A percentile compares a stretch with the other conserved stretches of the same genome.
Evolutionary conservation across 2,329 filamentous ascomycete species (phyloP).

Genomic region (Paracoccidioides brasiliensis): DNA sequence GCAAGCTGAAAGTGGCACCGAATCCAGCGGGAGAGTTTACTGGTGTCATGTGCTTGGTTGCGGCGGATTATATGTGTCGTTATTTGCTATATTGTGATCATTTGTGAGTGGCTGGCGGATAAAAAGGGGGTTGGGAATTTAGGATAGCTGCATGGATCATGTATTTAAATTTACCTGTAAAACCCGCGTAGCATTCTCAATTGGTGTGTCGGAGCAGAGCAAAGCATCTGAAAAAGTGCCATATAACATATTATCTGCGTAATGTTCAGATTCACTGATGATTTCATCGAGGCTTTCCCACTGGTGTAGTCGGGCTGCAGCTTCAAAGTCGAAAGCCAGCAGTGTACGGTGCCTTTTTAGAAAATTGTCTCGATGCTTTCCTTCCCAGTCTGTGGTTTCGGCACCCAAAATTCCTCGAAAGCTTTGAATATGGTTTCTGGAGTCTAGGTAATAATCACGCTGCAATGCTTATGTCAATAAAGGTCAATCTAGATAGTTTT

Average conservation of each 20-base stretch:
- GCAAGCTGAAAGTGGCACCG: conserved; percentile 62
- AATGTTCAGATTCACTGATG: conserved; percentile 33
- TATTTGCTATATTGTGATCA: conserved; percentile 37
- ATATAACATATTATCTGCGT: conserved; percentile 34
- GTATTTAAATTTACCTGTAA: conserved; percentile 28
- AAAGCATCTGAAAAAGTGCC: conserved; percentile 56
- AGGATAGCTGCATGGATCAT: background rate
- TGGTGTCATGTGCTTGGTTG: conserved; percentile 37
- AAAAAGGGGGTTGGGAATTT: background rate
- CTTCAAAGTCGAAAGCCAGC: conserved; percentile 68
- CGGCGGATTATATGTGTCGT: conserved; percentile 51
- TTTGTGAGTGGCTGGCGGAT: conserved; percentile 36
- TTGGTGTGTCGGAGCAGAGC: conserved; percentile 40
- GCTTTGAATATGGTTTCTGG: conserved; percentile 46
- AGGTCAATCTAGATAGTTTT: background rate
- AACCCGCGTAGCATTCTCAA: conserved; percentile 9
- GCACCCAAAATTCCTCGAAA: conserved; percentile 39
- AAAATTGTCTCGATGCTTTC: conserved; percentile 40
- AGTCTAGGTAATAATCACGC: conserved; percentile 48
- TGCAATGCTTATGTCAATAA: conserved; percentile 18
- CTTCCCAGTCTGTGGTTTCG: conserved; percentile 31
- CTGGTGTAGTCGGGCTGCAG: conserved; percentile 49
- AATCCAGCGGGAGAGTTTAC: conserved; percentile 62
- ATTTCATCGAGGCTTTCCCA: conserved; percentile 55
- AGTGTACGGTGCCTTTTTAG: conserved; percentile 51